A percentile compares a stretch with the other conserved stretches of the same genome.
Conservation (phyloP, 1,139 yeast genomes). For the Scheffersomyces illinoinensis region DNA sequence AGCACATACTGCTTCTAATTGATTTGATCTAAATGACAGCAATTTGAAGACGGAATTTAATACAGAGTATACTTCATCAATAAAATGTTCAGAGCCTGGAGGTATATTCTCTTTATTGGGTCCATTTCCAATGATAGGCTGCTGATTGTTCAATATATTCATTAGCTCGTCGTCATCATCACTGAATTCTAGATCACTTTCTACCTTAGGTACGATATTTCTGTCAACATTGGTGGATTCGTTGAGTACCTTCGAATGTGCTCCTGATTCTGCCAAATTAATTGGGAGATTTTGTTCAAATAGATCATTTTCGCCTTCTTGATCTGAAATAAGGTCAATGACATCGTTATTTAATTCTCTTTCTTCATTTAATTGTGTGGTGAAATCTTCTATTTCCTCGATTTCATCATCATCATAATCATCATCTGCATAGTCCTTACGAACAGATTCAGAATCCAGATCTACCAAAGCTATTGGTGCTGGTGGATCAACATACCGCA, state of each 20-base stretch:
- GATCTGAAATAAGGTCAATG: constrained; percentile 36
- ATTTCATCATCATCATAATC: constrained; percentile 23
- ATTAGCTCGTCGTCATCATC: constrained; percentile 41
- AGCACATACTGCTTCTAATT: constrained; percentile 81
- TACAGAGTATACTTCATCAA: constrained; percentile 59
- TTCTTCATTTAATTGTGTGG: constrained; percentile 46
- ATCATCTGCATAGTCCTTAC: constrained; percentile 9
- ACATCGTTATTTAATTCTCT: constrained; percentile 35
- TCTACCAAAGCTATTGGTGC: constrained; percentile 11
- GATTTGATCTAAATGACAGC: constrained; percentile 74
- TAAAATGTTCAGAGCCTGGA: constrained; percentile 38
- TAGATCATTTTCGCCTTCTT: constrained; percentile 20
- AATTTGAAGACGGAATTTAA: constrained; percentile 64
- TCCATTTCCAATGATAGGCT: constrained; percentile 8
- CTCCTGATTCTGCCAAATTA: neutral
- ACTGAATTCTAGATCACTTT: constrained; percentile 32
- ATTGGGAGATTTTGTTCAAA: neutral
- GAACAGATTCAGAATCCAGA: constrained; percentile 3
- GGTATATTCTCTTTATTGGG: constrained; percentile 17
- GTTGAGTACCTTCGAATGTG: neutral
- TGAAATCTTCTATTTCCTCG: constrained; percentile 32
- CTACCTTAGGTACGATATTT: constrained; percentile 9
- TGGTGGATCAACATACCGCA: constrained; percentile 17
- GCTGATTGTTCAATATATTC: constrained; percentile 19
- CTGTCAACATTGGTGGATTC: neutral